Conservation (phyloP, 257 asterid genomes). For the Nicotiana paniculata region DNA sequence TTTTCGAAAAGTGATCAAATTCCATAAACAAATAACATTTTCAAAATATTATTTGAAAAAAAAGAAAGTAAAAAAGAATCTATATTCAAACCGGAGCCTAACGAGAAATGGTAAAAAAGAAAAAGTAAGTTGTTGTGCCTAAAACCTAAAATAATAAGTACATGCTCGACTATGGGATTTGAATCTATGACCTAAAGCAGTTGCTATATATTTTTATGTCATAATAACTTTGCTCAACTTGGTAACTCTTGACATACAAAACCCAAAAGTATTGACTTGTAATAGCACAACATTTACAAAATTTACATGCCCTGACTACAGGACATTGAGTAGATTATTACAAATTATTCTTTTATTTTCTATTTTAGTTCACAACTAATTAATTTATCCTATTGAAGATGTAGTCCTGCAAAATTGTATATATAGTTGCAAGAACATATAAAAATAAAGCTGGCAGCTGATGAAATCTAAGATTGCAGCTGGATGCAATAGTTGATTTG, state of each 20-base stretch:
- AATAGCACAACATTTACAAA: constrained; percentile 7
- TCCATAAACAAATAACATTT: no score
- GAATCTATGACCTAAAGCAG: no score
- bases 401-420: constrained; percentile 27
- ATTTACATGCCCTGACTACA: background rate
- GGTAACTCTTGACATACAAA: background rate
- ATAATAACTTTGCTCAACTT: background rate
- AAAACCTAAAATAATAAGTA: no score
- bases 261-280: background rate
- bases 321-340: background rate
- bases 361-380: background rate
- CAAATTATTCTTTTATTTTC: background rate
- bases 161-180: no score
- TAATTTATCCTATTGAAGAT: background rate
- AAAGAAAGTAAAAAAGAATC: no score
- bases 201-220: no score
- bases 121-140: no score
- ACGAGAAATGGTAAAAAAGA: no score
- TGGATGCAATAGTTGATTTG: constrained; percentile 51
- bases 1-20: no score
- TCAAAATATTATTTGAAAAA: no score
- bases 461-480: constrained; percentile 60
- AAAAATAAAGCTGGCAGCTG: background rate
- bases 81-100: no score
- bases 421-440: background rate